Base-by-base conservation (phyloP, 352 stramenopile genomes). In the Globisporangium cystogenes region DNA sequence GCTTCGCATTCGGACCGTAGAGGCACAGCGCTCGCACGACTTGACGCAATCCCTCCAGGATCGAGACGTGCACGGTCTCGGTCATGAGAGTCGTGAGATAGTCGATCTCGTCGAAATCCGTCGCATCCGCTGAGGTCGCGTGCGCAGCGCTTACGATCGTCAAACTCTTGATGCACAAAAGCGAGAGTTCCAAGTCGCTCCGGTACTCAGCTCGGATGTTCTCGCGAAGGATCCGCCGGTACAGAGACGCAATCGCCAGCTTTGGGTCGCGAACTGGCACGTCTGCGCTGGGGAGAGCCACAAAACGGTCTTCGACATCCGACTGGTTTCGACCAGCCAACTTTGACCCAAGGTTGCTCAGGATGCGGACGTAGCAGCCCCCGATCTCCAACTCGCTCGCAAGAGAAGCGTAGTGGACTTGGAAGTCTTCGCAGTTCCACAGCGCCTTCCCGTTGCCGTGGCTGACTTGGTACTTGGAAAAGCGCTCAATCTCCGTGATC, bases 401-500 rank as follows among this genome's bases (percentile, higher is more conserved):
- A 7, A 99, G 66, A 29, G 85, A 97, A 24, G 77, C 54, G 64
- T 98, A 99, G 1, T 82, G 62, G 14, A 99, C 89, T 15, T 51
- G 59, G 53, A 98, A 99, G 66, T 98, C 92, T 67, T 98, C 89
- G 55, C 97, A 93, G 61, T 99, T 99, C 96, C 96, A 99, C 16
- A 91, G 72, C 31, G 94, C 83, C 51, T 89, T 83, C 48, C 86
- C 80, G 40, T 59, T 66, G 2, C 69, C 79, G 18, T 70, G 64
- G n/a, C 64, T 83, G 36, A 74, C 78, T 48, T 90, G 78, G 20
- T 91, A 87, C 39, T 86, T 71, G 7, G 70, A 80, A 49, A 97
- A 91, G 8, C 65, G 59, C 49, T 96, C 70, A 53, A 98, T 90
- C 57, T 92, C 87, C 21, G 67, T 51, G 21, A 93, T 73, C 31